phyloP scores from a whole-genome alignment of 2,329 filamentous ascomycete species.

The Penicillium griseofulvum region DNA sequence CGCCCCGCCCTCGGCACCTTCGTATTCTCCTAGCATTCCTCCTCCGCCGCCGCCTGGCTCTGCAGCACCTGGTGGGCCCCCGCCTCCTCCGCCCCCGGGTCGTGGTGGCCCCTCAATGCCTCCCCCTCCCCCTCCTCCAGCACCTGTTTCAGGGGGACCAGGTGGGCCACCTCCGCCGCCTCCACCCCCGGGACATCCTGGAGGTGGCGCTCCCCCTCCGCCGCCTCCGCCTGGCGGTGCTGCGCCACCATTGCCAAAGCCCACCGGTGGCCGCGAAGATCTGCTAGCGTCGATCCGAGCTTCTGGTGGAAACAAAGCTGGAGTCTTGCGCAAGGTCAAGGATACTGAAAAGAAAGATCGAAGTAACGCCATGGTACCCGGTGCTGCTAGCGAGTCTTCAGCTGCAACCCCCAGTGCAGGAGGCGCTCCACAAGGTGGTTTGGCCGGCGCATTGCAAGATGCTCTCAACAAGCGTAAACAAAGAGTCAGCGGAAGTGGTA shows the following conservation, averaged over 20 bases:
- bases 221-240: constrained; percentile 40
- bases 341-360: constrained; percentile 48
- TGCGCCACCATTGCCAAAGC: constrained; percentile 46
- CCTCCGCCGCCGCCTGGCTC: constrained; percentile 33
- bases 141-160: constrained; percentile 30
- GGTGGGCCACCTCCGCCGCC: constrained; percentile 46
- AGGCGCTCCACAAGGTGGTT: constrained; percentile 54
- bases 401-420: constrained; percentile 54
- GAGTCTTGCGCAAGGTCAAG: constrained; percentile 47
- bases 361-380: constrained; percentile 45
- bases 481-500: constrained; percentile 93
- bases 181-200: constrained; percentile 43
- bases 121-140: constrained; percentile 39
- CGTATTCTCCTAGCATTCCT: constrained; percentile 38
- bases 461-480: constrained; percentile 80
- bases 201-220: constrained; percentile 54
- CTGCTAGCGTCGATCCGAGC: constrained; percentile 51
- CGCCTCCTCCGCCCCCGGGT: constrained; percentile 40
- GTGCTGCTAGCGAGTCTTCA: constrained; percentile 57
- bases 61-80: constrained; percentile 34
- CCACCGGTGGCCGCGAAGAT: constrained; percentile 41
- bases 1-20: constrained; percentile 23
- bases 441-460: constrained; percentile 79
- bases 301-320: constrained; percentile 54
- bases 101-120: constrained; percentile 15